These are phyloP conservation scores for Zymoseptoria tritici DNA, from an alignment of 2,329 filamentous ascomycete species.

Conservation along the genomic window DNA sequence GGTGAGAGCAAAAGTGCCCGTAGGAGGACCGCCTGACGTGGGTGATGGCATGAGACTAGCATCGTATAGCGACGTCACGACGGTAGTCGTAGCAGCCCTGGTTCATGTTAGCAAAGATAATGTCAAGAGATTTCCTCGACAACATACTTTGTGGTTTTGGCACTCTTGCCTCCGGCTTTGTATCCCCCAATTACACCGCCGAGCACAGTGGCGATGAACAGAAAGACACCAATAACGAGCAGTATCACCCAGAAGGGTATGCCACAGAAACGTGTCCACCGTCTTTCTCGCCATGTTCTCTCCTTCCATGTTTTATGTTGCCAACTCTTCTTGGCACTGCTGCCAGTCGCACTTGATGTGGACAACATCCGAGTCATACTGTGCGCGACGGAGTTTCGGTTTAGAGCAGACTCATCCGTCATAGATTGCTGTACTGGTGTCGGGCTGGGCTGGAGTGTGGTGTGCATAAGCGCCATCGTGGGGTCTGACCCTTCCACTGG, in stretches of 20 bases:
- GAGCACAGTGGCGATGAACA: slow-evolving; percentile 28
- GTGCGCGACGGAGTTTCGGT: slow-evolving; percentile 6
- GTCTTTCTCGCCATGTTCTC: slow-evolving; percentile 33
- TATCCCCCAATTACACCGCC: slow-evolving; percentile 31
- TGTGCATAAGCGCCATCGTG: slow-evolving; percentile 29
- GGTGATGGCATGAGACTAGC: slow-evolving; percentile 41
- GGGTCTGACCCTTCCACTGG: slow-evolving; percentile 29
- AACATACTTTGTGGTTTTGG: slow-evolving; percentile 20
- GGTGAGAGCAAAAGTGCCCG: slow-evolving; percentile 52
- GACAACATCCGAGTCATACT: slow-evolving; percentile 5
- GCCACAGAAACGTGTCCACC: slow-evolving; percentile 30
- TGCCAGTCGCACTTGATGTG: slow-evolving; percentile 1
- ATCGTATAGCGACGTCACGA: slow-evolving; percentile 27
- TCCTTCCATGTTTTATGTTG: slow-evolving; percentile 29
- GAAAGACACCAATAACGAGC: slow-evolving; percentile 21
- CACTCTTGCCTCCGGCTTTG: slow-evolving; percentile 18
- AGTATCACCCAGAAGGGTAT: slow-evolving; percentile 31
- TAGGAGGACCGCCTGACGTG: slow-evolving; percentile 46
- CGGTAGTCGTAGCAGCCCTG: slow-evolving; percentile 1
- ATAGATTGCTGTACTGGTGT: slow-evolving; percentile 28
- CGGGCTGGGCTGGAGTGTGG: slow-evolving; percentile 22
- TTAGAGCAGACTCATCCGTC: slow-evolving; percentile 26
- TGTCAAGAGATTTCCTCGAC: neutral
- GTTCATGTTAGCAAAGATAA: neutral
- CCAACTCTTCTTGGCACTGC: slow-evolving; percentile 3